These are phyloP conservation scores for Spathaspora gorwiae DNA, from an alignment of 805 yeast species.

Conservation along the genomic window DNA sequence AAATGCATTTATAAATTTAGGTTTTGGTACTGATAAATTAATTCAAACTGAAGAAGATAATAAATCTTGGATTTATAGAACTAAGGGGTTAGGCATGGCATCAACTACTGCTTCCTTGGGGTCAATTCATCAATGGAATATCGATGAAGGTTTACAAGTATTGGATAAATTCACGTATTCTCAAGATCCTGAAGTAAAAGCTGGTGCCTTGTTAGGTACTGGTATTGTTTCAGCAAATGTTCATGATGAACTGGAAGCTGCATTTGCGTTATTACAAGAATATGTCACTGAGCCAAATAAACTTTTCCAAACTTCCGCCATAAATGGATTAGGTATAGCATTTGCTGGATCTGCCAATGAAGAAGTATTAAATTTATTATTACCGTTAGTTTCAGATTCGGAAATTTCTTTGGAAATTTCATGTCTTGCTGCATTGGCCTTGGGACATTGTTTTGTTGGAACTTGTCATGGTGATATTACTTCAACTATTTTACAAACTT, in stretches of 20 bases:
- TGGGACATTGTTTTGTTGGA: conserved; percentile 94
- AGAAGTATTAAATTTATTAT: conserved; percentile 68
- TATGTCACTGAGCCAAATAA: conserved; percentile 64
- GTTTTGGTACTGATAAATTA: conserved; percentile 82
- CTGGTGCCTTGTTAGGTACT: conserved; percentile 94
- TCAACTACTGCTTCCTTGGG: conserved; percentile 92
- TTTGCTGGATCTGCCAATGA: conserved; percentile 92
- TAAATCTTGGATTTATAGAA: conserved; percentile 82
- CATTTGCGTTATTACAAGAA: conserved; percentile 80
- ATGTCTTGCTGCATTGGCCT: conserved; percentile 81
- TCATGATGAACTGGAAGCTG: conserved; percentile 93
- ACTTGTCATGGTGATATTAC: conserved; percentile 93
- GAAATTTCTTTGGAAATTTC: conserved; percentile 72
- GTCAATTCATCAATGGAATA: conserved; percentile 86
- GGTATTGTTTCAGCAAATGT: conserved; percentile 91
- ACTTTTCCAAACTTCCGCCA: conserved; percentile 71
- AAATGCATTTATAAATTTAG: conserved; percentile 85
- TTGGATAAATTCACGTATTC: conserved; percentile 87
- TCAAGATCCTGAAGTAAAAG: conserved; percentile 80
- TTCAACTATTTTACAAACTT: conserved; percentile 83
- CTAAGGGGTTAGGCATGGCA: conserved; percentile 86
- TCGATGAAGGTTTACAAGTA: conserved; percentile 80
- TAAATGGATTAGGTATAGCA: conserved; percentile 88
- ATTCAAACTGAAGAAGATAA: conserved; percentile 69
- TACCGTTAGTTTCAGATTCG: conserved; percentile 79